Percentiles rank a stretch among this genome's conserved stretches.
phyloP scores from a whole-genome alignment of 176 grass and related monocot species.

The Stipa capillata region DNA sequence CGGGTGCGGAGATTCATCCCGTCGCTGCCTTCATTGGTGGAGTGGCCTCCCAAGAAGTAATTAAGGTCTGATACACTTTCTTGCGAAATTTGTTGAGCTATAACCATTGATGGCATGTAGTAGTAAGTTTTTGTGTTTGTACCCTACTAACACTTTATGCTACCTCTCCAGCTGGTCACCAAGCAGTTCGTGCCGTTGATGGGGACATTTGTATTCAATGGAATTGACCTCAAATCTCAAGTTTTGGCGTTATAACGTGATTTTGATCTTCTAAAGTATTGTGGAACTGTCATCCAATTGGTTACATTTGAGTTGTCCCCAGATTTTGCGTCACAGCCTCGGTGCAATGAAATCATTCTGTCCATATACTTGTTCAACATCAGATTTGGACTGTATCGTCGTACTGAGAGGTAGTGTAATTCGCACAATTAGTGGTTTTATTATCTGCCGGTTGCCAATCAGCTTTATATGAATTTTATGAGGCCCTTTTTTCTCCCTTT shows the following conservation, averaged over 20 bases:
- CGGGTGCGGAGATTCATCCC: conserved; percentile 61
- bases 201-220: conserved; percentile 81
- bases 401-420: not conserved
- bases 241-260: conserved; percentile 48
- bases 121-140: not conserved
- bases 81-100: conserved; percentile 6
- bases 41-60: conserved; percentile 82
- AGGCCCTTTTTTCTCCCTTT: not conserved
- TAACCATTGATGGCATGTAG: not conserved
- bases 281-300: not conserved
- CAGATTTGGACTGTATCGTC: not conserved
- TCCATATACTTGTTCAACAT: not conserved
- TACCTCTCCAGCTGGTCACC: conserved; percentile 62
- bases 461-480: not conserved
- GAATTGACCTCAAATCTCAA: conserved; percentile 94
- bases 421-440: not conserved
- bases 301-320: not conserved
- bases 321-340: not conserved
- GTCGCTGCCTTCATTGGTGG: conserved; percentile 87
- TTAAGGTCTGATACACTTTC: conserved; percentile 46
- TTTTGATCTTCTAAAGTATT: not conserved
- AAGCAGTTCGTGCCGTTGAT: conserved; percentile 81
- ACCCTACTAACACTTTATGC: not conserved
- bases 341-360: not conserved
- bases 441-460: not conserved